A percentile compares a stretch with the other conserved stretches of the same genome.
These are phyloP conservation scores for Ogataea pilisensis DNA, from an alignment of 805 yeast genomes.

Conservation along the genomic window DNA sequence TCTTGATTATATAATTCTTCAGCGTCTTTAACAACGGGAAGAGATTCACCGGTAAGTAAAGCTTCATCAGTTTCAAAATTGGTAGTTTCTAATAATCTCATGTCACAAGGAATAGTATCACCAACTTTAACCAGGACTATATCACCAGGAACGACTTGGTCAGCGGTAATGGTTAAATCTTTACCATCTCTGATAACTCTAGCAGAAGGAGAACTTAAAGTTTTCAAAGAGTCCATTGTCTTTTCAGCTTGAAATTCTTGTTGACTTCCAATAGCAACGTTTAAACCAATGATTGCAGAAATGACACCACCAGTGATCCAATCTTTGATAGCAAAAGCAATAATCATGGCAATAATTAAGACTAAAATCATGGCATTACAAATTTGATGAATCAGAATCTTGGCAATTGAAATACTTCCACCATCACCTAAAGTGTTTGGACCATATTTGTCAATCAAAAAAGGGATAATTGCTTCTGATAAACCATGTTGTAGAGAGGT, in stretches of 20 bases:
- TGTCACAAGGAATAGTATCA: conserved; percentile 73
- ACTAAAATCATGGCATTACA: conserved; percentile 80
- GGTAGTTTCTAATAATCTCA: conserved; percentile 51
- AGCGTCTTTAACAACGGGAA: conserved; percentile 60
- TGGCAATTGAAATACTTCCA: conserved; percentile 46
- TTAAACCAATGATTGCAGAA: conserved; percentile 59
- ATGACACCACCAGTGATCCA: conserved; percentile 85
- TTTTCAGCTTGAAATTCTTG: conserved; percentile 75
- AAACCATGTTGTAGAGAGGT: conserved; percentile 50
- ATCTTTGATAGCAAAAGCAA: conserved; percentile 68
- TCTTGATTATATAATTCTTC: conserved; percentile 34
- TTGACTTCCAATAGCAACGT: conserved; percentile 60
- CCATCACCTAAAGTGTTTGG: conserved; percentile 60
- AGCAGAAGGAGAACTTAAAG: conserved; percentile 69
- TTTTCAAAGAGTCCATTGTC: conserved; percentile 70
- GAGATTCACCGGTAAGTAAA: conserved; percentile 83
- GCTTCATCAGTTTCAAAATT: conserved; percentile 85
- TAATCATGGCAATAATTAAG: conserved; percentile 61
- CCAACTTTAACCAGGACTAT: conserved; percentile 60
- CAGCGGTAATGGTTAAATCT: conserved; percentile 54
- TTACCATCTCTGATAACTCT: conserved; percentile 58
- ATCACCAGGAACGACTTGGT: conserved; percentile 72
- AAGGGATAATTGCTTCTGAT: conserved; percentile 29
- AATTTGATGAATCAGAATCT: conserved; percentile 60
- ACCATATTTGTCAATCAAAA: conserved; percentile 40